Evolutionary conservation across 495 filamentous ascomycete genomes (phyloP), one percentile per base, ranked within the genome.

Genomic region (Cryomyces minteri): DNA sequence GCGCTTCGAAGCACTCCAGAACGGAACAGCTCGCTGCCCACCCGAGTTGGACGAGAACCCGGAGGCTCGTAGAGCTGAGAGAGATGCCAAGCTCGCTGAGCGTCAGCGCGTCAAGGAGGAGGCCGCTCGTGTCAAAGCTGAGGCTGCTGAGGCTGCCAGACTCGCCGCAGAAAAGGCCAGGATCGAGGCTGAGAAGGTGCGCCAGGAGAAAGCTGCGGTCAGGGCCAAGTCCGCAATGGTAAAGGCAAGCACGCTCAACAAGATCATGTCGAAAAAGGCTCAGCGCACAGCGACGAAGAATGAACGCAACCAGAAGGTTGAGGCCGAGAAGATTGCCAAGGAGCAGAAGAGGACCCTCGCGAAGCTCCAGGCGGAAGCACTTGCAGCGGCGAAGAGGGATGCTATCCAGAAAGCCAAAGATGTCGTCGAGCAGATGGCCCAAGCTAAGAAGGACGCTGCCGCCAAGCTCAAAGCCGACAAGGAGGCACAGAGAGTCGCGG

Each of bases 21-120:
- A 51, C 36, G 60, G 60, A 33, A 60, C 50, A 10, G 60, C 60
- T 14, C 32, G 37, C 5, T 47, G 54, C 18, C 57, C 60, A 1
- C 49, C 51, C 31, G 58, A 60, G 39, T 38, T 52, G 8, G 58
- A 58, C 41, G 48, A 53, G 11, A 44, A 61, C 33, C 53, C 52
- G 8, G 49, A 47, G 18, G 51, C 38, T 8, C 57, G 60, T 41
- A 34, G 32, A 14, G n/a, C 28, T 5, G 43, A 57, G 40, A 47
- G 56, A 25, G 43, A 58, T 30, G 33, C 33, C 5, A 49, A 46
- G 40, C 48, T 48, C 11, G 48, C 51, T 5, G 43, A 47, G 40
- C 39, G 44, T 10, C 33, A 38, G 7, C 40, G 18, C 8, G 37
- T 31, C 36, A 49, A 49, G 10, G 33, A 7, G n/a, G 47, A 45